Percentiles rank a stretch among this genome's conserved stretches.
phyloP scores from a whole-genome alignment of 2,329 filamentous ascomycete genomes.

The Botryotinia globosa region DNA sequence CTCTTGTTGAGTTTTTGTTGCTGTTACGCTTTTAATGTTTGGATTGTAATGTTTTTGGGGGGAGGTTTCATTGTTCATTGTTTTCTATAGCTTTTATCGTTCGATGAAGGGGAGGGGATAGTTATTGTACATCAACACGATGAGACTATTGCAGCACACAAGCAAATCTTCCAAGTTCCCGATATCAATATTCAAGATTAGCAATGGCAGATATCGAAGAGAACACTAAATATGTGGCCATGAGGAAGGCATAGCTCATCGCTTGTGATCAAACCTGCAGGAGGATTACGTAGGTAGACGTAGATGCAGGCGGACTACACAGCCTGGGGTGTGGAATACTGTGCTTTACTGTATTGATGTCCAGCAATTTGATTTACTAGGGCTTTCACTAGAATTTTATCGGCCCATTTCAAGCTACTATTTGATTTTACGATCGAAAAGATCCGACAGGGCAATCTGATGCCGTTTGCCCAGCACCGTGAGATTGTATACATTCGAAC shows the following conservation, averaged over 20 bases:
- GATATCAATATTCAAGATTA: background rate
- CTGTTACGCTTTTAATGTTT: background rate
- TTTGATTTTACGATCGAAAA: no score
- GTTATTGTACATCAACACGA: rapidly evolving
- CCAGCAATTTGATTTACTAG: no score
- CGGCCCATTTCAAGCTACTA: no score
- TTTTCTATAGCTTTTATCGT: background rate
- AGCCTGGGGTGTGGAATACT: no score
- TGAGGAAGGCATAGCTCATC: no score
- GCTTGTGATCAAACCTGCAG: no score
- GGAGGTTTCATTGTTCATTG: rapidly evolving
- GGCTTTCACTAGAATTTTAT: no score
- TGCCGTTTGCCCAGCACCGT: rapidly evolving
- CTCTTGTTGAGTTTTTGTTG: rapidly evolving
- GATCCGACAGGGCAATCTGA: no score
- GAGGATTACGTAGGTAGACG: no score
- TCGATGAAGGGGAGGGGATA: background rate
- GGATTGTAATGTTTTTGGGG: rapidly evolving
- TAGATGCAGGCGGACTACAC: no score
- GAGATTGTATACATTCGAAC: rapidly evolving
- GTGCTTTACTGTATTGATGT: no score
- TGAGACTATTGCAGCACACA: background rate
- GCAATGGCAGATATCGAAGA: background rate
- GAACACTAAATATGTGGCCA: no score
- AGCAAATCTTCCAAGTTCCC: background rate